Percentiles rank a stretch among this genome's conserved stretches.
Evolutionary conservation across 2,329 filamentous ascomycete species (phyloP).

Genomic region (Hypoxylon sp.): DNA sequence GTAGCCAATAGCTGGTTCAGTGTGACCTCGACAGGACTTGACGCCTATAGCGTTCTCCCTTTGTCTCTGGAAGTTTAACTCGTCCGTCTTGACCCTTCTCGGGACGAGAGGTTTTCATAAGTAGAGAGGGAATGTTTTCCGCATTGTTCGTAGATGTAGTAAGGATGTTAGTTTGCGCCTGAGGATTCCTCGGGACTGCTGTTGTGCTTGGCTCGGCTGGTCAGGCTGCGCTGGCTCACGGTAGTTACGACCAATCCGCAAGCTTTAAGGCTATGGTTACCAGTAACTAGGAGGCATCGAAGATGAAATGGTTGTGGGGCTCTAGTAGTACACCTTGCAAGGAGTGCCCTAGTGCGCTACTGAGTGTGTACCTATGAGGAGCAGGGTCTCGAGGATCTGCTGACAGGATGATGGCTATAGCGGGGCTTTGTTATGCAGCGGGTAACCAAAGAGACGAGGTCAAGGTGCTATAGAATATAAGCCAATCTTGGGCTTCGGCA

Average conservation of each 20-base stretch:
- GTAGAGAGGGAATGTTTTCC: constrained; percentile 39
- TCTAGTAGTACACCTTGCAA: constrained; percentile 49
- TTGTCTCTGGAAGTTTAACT: constrained; percentile 42
- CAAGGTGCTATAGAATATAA: constrained; percentile 44
- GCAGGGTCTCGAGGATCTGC: constrained; percentile 50
- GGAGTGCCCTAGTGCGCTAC: constrained; percentile 42
- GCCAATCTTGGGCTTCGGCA: constrained; percentile 41
- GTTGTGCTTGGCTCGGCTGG: constrained; percentile 41
- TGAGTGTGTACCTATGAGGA: constrained; percentile 48
- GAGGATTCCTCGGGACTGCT: constrained; percentile 30
- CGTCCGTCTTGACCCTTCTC: constrained; percentile 45
- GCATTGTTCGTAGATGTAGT: constrained; percentile 41
- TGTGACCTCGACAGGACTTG: constrained; percentile 41
- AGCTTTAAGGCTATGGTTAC: constrained; percentile 45
- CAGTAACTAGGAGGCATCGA: constrained; percentile 43
- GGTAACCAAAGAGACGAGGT: constrained; percentile 43
- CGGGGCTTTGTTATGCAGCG: constrained; percentile 50
- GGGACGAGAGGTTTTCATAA: constrained; percentile 42
- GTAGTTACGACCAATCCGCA: constrained; percentile 46
- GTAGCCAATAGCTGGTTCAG: constrained; percentile 45
- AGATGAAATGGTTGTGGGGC: constrained; percentile 49
- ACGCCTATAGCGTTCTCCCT: constrained; percentile 44
- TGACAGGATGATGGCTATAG: constrained; percentile 52
- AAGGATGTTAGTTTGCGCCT: constrained; percentile 41
- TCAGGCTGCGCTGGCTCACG: constrained; percentile 42